Base-by-base conservation (phyloP, 78 protist genomes). In the Dictyostelium discoideum region DNA sequence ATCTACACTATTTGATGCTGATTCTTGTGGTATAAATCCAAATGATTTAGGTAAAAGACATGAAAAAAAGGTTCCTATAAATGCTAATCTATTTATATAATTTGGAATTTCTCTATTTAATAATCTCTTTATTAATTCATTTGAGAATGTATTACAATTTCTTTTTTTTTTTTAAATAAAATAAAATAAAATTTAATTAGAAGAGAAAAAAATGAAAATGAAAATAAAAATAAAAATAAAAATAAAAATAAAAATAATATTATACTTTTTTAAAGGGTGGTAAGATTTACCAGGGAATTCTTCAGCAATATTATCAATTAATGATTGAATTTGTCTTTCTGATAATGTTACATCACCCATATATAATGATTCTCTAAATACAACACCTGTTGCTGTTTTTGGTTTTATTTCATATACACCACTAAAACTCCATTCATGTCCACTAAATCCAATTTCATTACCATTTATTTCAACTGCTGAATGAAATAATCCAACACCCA, bases 401-500 rank as follows among this genome's bases (percentile, higher is more conserved):
- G 94, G 94, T 48, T 82, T 86, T 11, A 81, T 22, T 72, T 89
- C 94, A 82, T 81, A 89, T 5, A 89, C 84, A 11, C 94, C 37
- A 42, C 46, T 42, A 69, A 89, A 89, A 14, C 65, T 18, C 82
- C 54, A 89, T 48, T 80, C 87, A 48, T 89, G 94, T 29, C 94
- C 94, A 48, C 87, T 86, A 72, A 89, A 89, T 4, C 87, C 73
- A 32, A 81, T 81, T 48, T 89, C 94, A 37, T 54, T 22, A 42
- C 84, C 87, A 82, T 48, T 69, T 37, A 89, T 5, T 20, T 89
- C 94, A 9, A 89, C 94, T 46, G 87, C 94, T 1, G 87, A 69
- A 82, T 89, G 94, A 48, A n/a, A 89, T 65, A 80, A 82, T 16
- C 94, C 94, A n/a, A 89, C 1, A 11, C 94, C 94, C 22, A 89